Percentiles rank a stretch among this genome's conserved stretches.
Evolutionary conservation across 148 eudicot species (phyloP).

Genomic region (Persicaria tinctoria): DNA sequence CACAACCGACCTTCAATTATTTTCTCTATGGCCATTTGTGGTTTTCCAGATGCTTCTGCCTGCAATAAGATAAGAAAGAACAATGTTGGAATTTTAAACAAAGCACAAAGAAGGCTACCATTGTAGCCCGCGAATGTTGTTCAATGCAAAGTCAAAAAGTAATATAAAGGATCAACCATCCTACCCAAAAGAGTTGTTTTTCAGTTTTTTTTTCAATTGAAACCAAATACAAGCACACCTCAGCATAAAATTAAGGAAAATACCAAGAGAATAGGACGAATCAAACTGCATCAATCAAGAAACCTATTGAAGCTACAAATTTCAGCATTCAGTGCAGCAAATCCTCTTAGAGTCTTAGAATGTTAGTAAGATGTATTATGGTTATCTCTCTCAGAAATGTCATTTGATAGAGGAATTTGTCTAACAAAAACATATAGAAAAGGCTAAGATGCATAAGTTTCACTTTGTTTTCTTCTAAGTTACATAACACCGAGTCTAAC

Average conservation of each 20-base stretch:
- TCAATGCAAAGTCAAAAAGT: background rate
- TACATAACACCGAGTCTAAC: background rate
- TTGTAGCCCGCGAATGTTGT: background rate
- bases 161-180: background rate
- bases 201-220: background rate
- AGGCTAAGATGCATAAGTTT: background rate
- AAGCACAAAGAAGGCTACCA: background rate
- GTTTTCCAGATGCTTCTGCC: slow-evolving; percentile 89
- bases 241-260: background rate
- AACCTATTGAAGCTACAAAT: background rate
- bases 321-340: background rate
- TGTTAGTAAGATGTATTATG: too few relatives aligned
- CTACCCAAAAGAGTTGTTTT: too few relatives aligned
- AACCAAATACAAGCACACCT: background rate
- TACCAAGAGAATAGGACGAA: background rate
- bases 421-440: background rate
- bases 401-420: background rate
- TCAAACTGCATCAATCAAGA: background rate
- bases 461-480: background rate
- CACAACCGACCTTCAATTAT: slow-evolving; percentile 94
- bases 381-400: background rate
- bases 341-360: too few relatives aligned
- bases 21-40: slow-evolving; percentile 90
- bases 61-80: slow-evolving; percentile 16
- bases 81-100: background rate